Percentiles rank a stretch among this genome's conserved stretches.
Conservation (phyloP, 2,329 filamentous ascomycete genomes). For the Pseudocercospora fijiensis region DNA sequence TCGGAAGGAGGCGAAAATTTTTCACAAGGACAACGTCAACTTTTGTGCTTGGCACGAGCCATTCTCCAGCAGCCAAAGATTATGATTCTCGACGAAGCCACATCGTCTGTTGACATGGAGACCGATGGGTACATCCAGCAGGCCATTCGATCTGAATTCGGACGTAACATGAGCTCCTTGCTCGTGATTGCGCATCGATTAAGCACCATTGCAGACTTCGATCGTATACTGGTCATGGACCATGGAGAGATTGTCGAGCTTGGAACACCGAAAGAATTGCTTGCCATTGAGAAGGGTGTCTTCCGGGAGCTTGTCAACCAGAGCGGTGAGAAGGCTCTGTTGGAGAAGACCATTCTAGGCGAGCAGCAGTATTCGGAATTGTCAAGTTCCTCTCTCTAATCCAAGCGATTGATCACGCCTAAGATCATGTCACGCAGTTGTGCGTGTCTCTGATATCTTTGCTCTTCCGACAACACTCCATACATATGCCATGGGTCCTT, state of each 20-base stretch:
- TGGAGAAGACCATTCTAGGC: not conserved
- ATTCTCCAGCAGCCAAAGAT: constrained; percentile 86
- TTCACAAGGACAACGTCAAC: constrained; percentile 83
- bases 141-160: constrained; percentile 16
- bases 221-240: constrained; percentile 32
- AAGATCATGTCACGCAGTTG: not conserved
- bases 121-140: constrained; percentile 87
- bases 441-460: not conserved
- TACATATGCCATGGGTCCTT: no score
- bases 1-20: constrained; percentile 92
- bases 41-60: constrained; percentile 86
- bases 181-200: constrained; percentile 36
- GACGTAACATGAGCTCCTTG: constrained; percentile 23
- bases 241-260: constrained; percentile 31
- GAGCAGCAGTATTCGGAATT: not conserved
- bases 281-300: not conserved
- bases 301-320: constrained; percentile 4
- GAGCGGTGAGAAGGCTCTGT: not conserved
- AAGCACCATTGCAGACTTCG: constrained; percentile 30
- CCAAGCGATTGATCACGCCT: not conserved
- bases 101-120: constrained; percentile 75
- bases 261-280: constrained; percentile 22
- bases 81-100: constrained; percentile 68
- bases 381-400: not conserved
- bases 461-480: not conserved